A percentile compares a stretch with the other conserved stretches of the same genome.
Conservation (phyloP, 331 rosid species). For the Malus hybrid region DNA sequence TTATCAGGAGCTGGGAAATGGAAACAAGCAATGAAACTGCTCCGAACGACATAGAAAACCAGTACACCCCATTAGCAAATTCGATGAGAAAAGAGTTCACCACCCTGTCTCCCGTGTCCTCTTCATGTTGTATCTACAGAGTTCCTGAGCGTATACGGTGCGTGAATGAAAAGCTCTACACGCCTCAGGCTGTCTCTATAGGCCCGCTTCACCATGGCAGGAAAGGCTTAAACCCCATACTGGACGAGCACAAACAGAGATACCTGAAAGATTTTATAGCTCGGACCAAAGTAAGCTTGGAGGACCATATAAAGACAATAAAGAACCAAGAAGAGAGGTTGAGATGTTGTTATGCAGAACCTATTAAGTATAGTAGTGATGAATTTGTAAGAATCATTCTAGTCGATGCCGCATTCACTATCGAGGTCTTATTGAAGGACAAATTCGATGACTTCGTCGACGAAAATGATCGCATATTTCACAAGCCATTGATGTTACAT, state of each 20-base stretch:
- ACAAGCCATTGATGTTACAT: not conserved
- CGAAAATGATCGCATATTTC: not conserved
- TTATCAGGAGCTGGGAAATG: not conserved
- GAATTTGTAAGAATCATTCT: slow-evolving; percentile 18
- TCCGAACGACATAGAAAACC: not conserved
- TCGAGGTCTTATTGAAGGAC: slow-evolving; percentile 9
- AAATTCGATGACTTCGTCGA: not conserved
- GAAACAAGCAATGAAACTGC: not conserved
- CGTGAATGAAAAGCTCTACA: slow-evolving; percentile 12
- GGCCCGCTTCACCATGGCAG: slow-evolving; percentile 23
- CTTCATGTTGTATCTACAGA: slow-evolving; percentile 16
- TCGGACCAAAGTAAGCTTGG: not conserved
- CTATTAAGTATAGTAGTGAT: not conserved
- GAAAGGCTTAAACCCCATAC: not conserved
- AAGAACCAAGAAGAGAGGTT: not conserved
- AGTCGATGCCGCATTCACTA: slow-evolving; percentile 13
- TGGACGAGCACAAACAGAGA: slow-evolving; percentile 19
- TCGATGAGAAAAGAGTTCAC: not conserved
- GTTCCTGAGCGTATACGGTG: slow-evolving; percentile 16
- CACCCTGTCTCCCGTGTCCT: not conserved
- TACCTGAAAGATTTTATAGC: slow-evolving; percentile 3
- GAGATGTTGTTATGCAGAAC: slow-evolving; percentile 18
- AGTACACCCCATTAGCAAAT: not conserved
- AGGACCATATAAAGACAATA: not conserved
- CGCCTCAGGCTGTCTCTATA: slow-evolving; percentile 26